Conservation (phyloP, 495 filamentous ascomycete species). For the Neurospora sp. region DNA sequence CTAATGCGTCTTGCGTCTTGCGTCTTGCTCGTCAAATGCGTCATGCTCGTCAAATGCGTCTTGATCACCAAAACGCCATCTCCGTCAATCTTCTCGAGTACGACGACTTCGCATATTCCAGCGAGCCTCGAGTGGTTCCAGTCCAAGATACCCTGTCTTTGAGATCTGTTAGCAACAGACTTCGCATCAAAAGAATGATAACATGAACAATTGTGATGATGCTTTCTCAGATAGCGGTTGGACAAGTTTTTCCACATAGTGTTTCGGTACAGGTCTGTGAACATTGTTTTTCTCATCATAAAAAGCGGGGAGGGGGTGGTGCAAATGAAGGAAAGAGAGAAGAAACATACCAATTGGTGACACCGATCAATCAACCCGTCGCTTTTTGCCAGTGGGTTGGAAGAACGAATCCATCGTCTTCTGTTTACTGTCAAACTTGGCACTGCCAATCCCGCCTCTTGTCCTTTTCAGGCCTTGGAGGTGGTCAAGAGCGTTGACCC, state of each 20-base stretch:
- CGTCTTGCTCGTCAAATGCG: too few relatives aligned
- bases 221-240: conserved; percentile 70
- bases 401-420: conserved; percentile 71
- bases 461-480: conserved; percentile 64
- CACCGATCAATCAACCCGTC: conserved; percentile 14
- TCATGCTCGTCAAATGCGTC: too few relatives aligned
- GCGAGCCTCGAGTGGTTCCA: background rate
- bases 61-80: too few relatives aligned
- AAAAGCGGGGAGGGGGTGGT: conserved; percentile 8
- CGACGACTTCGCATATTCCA: background rate
- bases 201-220: conserved; percentile 2
- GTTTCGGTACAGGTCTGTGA: conserved; percentile 78
- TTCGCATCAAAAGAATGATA: conserved; percentile 2
- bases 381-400: conserved; percentile 38
- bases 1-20: too few relatives aligned
- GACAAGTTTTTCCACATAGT: conserved; percentile 52
- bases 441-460: conserved; percentile 65
- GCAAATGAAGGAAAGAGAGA: conserved; percentile 7
- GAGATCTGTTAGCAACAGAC: conserved; percentile 15
- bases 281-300: conserved; percentile 57
- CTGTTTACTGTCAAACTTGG: conserved; percentile 60
- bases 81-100: background rate
- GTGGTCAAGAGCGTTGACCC: conserved; percentile 57
- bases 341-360: conserved; percentile 22
- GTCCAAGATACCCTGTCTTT: background rate